Percentiles rank a stretch among this genome's conserved stretches.
These are phyloP conservation scores for Pseudofabraea citricarpa DNA, from an alignment of 2,329 filamentous ascomycete genomes.

Conservation along the genomic window DNA sequence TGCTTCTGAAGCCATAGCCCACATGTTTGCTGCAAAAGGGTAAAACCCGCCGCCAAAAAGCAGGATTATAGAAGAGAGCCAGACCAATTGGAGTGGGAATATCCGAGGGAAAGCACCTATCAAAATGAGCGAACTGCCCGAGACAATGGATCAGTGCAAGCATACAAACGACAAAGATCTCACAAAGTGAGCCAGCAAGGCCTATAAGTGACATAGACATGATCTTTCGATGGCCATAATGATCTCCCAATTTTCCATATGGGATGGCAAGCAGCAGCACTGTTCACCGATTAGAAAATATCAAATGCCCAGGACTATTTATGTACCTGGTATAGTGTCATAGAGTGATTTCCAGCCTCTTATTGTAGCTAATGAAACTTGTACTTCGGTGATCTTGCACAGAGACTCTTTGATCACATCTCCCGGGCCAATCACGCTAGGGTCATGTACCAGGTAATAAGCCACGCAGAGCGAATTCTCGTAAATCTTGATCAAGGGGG, in stretches of 20 bases:
- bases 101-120: slow-evolving; percentile 22
- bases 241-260: slow-evolving; percentile 24
- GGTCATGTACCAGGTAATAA: slow-evolving; percentile 17
- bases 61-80: slow-evolving; percentile 23
- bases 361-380: slow-evolving; percentile 21
- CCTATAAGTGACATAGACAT: slow-evolving; percentile 22
- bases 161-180: slow-evolving; percentile 26
- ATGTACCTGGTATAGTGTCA: slow-evolving; percentile 24
- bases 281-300: slow-evolving; percentile 4
- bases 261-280: slow-evolving; percentile 26
- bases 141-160: neutral
- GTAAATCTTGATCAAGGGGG: slow-evolving; percentile 23
- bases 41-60: slow-evolving; percentile 26
- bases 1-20: slow-evolving; percentile 24
- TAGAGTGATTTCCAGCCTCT: slow-evolving; percentile 26
- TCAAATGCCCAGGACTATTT: neutral
- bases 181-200: slow-evolving; percentile 15
- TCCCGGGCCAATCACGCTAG: slow-evolving; percentile 6
- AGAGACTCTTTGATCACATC: slow-evolving; percentile 13
- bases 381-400: slow-evolving; percentile 24
- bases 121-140: neutral
- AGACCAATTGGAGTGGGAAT: slow-evolving; percentile 21
- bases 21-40: slow-evolving; percentile 25
- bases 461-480: slow-evolving; percentile 23
- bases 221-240: slow-evolving; percentile 20